Evolutionary conservation across 2,329 filamentous ascomycete genomes (phyloP), one percentile per base, ranked within the genome.

Genomic region (Diplodia scrobiculata): DNA sequence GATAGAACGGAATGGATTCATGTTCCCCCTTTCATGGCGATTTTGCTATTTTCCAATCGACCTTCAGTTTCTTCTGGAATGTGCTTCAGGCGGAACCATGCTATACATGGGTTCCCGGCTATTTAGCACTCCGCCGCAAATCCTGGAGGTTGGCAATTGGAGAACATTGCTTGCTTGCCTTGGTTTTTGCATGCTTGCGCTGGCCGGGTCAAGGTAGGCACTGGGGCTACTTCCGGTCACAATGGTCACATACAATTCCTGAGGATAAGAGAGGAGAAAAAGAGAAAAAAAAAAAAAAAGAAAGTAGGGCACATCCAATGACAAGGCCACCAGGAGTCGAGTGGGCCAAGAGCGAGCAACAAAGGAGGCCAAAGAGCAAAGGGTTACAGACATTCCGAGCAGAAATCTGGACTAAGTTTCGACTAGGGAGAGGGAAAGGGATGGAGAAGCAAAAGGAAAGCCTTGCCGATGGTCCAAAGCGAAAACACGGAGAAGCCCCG

Each of bases 1-100:
- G 27, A 62, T 62, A 62, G 58, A 62, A 36, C 45, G 41, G 48
- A 62, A 62, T 62, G 45, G 58, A 62, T 62, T 62, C 58, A 62
- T 62, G 58, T 62, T 36, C 58, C 45, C 34, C 19, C 48, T 4
- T 50, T 14, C 13, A n/a, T 7, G 17, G n/a, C 17, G 17, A 25
- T 3, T 45, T 19, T 45, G n/a, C 7, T 45, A 9, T 19, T 9
- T n/a, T n/a, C 25, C 13, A 9, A 17, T 17, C 5, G 36, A 14
- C 36, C 14, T 41, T 14, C 9, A 5, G 1, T 17, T n/a, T 45
- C 17, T 6, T 17, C n/a, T 45, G 5, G 17, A 9, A 9, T 19
- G 17, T 9, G 41, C 41, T 45, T n/a, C 5, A 41, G 14, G 7
- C 3, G 36, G 4, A 5, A 14, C 36, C 17, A 17, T 41, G 38